Evolutionary conservation across 495 filamentous ascomycete species (phyloP).

Genomic region (Aspergillus carlsbadensis): DNA sequence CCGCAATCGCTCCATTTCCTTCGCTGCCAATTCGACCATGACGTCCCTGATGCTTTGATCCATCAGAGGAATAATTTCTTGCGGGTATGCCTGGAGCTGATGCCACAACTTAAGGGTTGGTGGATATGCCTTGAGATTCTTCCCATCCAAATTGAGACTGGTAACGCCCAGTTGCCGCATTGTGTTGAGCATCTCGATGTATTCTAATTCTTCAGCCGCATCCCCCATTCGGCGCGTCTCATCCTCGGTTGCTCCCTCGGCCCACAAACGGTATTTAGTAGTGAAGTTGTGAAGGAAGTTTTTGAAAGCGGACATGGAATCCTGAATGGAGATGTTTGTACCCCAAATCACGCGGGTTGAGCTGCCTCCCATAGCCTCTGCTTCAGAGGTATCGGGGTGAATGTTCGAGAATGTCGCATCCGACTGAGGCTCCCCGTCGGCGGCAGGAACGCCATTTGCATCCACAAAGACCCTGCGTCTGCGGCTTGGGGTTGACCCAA

Average conservation of each 20-base stretch:
- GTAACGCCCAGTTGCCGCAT: slow-evolving; percentile 84
- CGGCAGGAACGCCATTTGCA: slow-evolving; percentile 71
- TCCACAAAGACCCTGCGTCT: slow-evolving; percentile 77
- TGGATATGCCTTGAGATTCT: slow-evolving; percentile 90
- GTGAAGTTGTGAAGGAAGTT: slow-evolving; percentile 89
- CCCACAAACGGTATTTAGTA: slow-evolving; percentile 89
- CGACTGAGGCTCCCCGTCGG: slow-evolving; percentile 54
- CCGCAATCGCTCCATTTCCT: slow-evolving; percentile 72
- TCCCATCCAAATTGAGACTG: slow-evolving; percentile 82
- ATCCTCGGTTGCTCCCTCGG: slow-evolving; percentile 75
- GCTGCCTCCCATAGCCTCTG: slow-evolving; percentile 77
- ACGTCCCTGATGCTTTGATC: slow-evolving; percentile 90
- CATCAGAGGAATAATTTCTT: slow-evolving; percentile 95
- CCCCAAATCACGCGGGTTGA: slow-evolving; percentile 91
- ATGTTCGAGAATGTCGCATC: slow-evolving; percentile 88
- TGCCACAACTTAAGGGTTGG: slow-evolving; percentile 92
- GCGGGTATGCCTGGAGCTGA: slow-evolving; percentile 87
- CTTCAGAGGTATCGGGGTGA: slow-evolving; percentile 87
- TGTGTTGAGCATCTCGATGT: slow-evolving; percentile 80
- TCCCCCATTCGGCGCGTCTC: slow-evolving; percentile 64
- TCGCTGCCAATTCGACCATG: slow-evolving; percentile 85
- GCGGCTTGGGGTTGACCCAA: slow-evolving; percentile 62
- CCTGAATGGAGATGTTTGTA: slow-evolving; percentile 90
- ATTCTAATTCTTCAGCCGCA: slow-evolving; percentile 65
- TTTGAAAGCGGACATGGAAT: slow-evolving; percentile 82